These are phyloP conservation scores for Barnettozyma californica DNA, from an alignment of 805 yeast species.

Conservation along the genomic window DNA sequence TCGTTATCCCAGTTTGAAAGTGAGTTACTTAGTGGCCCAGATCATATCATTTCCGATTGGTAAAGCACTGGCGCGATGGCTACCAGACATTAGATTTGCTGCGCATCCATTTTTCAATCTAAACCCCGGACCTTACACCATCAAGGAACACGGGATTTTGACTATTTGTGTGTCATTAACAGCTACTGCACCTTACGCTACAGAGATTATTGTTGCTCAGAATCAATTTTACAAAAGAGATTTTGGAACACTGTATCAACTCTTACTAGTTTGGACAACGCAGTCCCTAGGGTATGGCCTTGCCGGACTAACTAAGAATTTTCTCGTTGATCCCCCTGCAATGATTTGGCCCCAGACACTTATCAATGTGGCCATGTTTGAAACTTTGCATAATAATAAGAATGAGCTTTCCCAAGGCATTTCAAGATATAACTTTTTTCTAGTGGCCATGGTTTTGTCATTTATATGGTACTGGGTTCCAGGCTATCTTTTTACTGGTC, in stretches of 20 bases:
- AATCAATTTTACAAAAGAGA: constrained; percentile 40
- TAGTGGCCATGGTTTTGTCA: constrained; percentile 33
- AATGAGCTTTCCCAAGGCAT: constrained; percentile 43
- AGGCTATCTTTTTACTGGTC: constrained; percentile 54
- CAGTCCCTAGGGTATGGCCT: constrained; percentile 64
- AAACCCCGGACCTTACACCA: constrained; percentile 49
- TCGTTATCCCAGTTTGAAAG: constrained; percentile 44
- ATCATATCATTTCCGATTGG: constrained; percentile 61
- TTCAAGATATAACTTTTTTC: constrained; percentile 45
- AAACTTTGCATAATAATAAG: constrained; percentile 39
- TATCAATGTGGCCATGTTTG: constrained; percentile 52
- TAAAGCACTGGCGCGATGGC: constrained; percentile 33
- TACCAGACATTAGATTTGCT: constrained; percentile 35
- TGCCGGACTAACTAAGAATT: constrained; percentile 55
- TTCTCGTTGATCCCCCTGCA: constrained; percentile 54
- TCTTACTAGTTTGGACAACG: constrained; percentile 48
- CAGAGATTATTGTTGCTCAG: constrained; percentile 47
- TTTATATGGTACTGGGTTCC: constrained; percentile 66
- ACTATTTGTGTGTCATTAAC: constrained; percentile 43
- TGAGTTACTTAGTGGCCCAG: constrained; percentile 52
- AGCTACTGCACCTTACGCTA: constrained; percentile 47
- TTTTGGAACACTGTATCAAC: constrained; percentile 43
- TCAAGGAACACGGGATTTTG: constrained; percentile 47
- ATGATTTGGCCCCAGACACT: constrained; percentile 62
- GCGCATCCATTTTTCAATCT: constrained; percentile 30